A percentile compares a stretch with the other conserved stretches of the same genome.
These are phyloP conservation scores for Nothophaeocryptopus gaeumannii DNA, from an alignment of 2,329 filamentous ascomycete genomes.

Conservation along the genomic window DNA sequence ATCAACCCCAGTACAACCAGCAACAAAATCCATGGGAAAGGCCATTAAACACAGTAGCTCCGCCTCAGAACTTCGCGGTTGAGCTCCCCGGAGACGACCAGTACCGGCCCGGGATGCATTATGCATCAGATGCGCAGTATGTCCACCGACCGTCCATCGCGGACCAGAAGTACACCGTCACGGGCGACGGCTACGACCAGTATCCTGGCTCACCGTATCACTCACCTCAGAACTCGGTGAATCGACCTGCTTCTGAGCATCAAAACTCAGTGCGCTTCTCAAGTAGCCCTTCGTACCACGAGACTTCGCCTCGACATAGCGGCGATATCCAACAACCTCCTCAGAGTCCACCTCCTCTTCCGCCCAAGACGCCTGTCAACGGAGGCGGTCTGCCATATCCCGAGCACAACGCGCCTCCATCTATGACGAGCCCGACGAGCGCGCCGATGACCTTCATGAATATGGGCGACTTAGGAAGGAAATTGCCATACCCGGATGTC, in stretches of 20 bases:
- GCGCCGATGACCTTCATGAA: slow-evolving; percentile 33
- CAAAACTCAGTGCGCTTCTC: slow-evolving; percentile 11
- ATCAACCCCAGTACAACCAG: slow-evolving; percentile 16
- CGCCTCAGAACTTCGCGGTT: slow-evolving; percentile 40
- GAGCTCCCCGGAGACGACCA: slow-evolving; percentile 32
- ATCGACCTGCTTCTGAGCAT: slow-evolving; percentile 14
- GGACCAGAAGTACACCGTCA: slow-evolving; percentile 59
- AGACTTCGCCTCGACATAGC: slow-evolving; percentile 20
- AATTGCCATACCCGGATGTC: slow-evolving; percentile 74
- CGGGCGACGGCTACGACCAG: slow-evolving; percentile 16
- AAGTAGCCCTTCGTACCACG: slow-evolving; percentile 7
- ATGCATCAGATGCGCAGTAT: slow-evolving; percentile 45
- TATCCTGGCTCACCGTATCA: slow-evolving; percentile 16
- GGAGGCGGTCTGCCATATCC: slow-evolving; percentile 25
- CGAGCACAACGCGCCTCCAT: slow-evolving; percentile 14
- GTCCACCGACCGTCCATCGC: slow-evolving; percentile 52
- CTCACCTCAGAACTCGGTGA: slow-evolving; percentile 12
- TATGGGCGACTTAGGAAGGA: slow-evolving; percentile 31
- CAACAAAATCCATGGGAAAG: slow-evolving; percentile 33
- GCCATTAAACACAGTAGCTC: slow-evolving; percentile 33
- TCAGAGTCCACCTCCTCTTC: slow-evolving; percentile 24
- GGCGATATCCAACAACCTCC: slow-evolving; percentile 18
- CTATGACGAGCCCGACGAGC: slow-evolving; percentile 8
- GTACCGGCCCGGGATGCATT: slow-evolving; percentile 45
- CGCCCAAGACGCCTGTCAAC: slow-evolving; percentile 30